Base-by-base conservation (phyloP, 768 basidiomycete genomes). In the Auricularia heimuer region DNA sequence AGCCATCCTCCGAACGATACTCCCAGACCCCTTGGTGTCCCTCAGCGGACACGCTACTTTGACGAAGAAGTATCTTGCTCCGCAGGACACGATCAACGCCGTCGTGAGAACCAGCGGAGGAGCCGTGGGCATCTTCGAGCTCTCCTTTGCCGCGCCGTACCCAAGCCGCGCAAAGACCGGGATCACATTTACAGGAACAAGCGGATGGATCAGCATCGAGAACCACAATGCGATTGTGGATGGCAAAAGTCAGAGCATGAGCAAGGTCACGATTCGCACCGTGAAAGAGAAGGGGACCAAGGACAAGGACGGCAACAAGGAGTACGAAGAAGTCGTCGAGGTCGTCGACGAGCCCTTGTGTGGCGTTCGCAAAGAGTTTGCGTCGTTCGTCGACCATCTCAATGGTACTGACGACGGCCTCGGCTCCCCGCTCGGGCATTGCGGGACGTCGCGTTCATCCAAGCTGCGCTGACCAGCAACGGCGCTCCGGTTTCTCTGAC, bases 1-100 rank as follows among this genome's bases (percentile, higher is more conserved):
- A 12, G 88, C 87, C 0, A 83, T 82, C 3, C 75, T 91, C 36
- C 82, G 88, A 21, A 76, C 81, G 35, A 79, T 87, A 54, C 82
- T 90, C 66, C 80, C 85, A 10, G 71, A 73, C 70, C 66, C 79
- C 12, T 68, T 88, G 66, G 81, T 79, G 6, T 77, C 81, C 61
- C 75, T 95, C 24, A 82, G 87, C 29, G 85, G 83, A 2, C 82
- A 84, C 70, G 81, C 89, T 10, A 83, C 87, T 3, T 79, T 92
- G 42, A 87, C 87, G 74, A 82, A 86, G 68, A 80, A 85, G 14
- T 85, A 86, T 73, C 83, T 94, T 44, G 79, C 82, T 2, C 93
- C 92, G 0, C 84, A 87, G 69, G 93, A 95, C 77, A 93, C 91
- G 8, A 82, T 96, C 69, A 79, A 85, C 29, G 78, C 83, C 24